Evolutionary conservation across 257 asterid genomes (phyloP), one percentile per base, ranked within the genome.

Genomic region (Scutellaria baicalensis): DNA sequence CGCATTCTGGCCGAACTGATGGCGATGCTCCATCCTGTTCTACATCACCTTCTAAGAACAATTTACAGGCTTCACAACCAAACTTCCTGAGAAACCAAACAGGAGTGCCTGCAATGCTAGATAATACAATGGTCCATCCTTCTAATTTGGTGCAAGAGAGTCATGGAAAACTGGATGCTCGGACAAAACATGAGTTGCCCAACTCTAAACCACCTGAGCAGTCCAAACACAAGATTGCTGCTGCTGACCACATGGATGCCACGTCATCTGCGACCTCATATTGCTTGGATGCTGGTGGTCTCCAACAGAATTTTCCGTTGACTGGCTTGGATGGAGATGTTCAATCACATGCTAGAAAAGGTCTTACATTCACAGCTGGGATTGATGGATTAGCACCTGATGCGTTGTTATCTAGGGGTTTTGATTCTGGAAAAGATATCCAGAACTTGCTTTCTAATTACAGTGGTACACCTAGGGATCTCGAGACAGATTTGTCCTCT

Each of bases 401-500:
- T 84, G 96, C 94, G 54, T 84, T 93, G 85, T 42, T 93, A 59
- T 89, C 98, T 12, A 84, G 96, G 78, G 97, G 88, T 69, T 93
- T 81, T 69, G 98, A 93, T 76, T 81, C 98, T 9, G 95, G 92
- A 49, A 93, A 93, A 79, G 98, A 93, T 68, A 83, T 93, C 51
- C 98, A 89, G 56, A 93, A 88, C 78, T 79, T 93, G 65, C 86
- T 93, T 17, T 81, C 95, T 23, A 83, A 85, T 69, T 93, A 81
- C 68, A 89, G 85, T 44, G 86, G 81, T 39, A 69, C 85, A 45
- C 84, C 85, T 6, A 88, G 95, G 83, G 95, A 90, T 68, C 85
- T 87, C 9, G 97, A 93, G 72, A 79, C 97, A 5, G 96, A 89
- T 64, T 72, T 93, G 52, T 88, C 96, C 3, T 85, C 93, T 49